Conservation (phyloP, 345 rosid species). For the Atalantia buxifolia region DNA sequence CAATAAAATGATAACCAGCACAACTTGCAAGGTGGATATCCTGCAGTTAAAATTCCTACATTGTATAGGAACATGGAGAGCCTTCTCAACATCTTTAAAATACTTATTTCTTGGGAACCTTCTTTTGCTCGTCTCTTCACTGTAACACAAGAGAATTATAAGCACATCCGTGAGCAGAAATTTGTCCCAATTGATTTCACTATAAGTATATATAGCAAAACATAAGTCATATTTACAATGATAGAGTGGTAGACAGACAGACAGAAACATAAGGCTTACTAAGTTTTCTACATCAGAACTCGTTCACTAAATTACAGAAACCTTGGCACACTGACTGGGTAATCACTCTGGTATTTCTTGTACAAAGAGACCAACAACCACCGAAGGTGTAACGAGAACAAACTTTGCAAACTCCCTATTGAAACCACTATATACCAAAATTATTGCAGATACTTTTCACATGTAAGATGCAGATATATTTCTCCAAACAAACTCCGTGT, state of each 20-base stretch:
- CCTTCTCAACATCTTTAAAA: conserved; percentile 62
- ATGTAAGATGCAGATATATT: not conserved
- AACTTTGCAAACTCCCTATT: not conserved
- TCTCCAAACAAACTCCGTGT: not conserved
- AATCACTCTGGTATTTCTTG: not conserved
- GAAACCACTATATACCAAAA: not conserved
- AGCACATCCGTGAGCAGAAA: conserved; percentile 1
- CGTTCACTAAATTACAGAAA: not conserved
- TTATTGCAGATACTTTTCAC: not conserved
- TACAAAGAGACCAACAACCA: not conserved
- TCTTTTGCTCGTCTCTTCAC: conserved; percentile 56
- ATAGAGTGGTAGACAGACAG: not conserved
- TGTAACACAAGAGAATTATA: conserved; percentile 17
- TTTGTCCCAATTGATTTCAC: not conserved
- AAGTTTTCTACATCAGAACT: not conserved
- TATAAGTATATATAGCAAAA: not conserved
- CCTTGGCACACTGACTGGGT: not conserved
- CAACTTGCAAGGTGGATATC: conserved; percentile 43
- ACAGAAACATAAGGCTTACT: not conserved
- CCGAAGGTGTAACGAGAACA: not conserved
- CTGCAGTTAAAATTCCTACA: conserved; percentile 58
- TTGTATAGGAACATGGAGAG: conserved; percentile 48
- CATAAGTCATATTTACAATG: not conserved
- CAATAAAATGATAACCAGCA: conserved; percentile 48
- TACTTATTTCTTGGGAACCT: conserved; percentile 45